A percentile compares a stretch with the other conserved stretches of the same genome.
Conservation (phyloP, 2,329 filamentous ascomycete genomes). For the Chlorencoelia australis region DNA sequence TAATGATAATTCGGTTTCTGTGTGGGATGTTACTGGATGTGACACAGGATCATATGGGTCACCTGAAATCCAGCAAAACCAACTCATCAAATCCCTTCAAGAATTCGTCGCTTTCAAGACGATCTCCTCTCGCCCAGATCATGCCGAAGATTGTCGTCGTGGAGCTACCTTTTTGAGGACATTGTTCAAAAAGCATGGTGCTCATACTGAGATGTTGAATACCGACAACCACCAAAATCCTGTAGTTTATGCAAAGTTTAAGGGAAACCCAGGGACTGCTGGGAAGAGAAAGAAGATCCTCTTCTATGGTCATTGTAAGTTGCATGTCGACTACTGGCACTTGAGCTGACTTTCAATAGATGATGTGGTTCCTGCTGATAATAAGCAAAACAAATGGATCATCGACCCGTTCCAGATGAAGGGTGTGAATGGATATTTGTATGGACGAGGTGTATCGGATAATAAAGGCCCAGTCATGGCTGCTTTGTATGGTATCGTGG, state of each 20-base stretch:
- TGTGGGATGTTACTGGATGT: constrained; percentile 64
- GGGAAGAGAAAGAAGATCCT: constrained; percentile 72
- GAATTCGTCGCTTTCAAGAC: constrained; percentile 90
- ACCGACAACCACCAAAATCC: constrained; percentile 72
- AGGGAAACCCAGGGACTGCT: constrained; percentile 57
- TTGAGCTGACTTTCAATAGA: constrained; percentile 30
- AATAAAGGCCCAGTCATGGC: constrained; percentile 96
- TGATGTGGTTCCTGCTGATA: constrained; percentile 87
- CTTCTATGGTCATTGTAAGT: constrained; percentile 78
- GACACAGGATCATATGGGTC: constrained; percentile 18
- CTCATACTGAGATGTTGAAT: constrained; percentile 80
- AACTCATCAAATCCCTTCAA: constrained; percentile 60
- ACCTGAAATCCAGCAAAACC: constrained; percentile 34
- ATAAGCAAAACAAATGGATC: constrained; percentile 72
- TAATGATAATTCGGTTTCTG: constrained; percentile 79
- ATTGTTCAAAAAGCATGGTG: constrained; percentile 86
- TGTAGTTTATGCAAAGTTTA: constrained; percentile 85
- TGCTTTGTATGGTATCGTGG: constrained; percentile 85
- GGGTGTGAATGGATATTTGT: constrained; percentile 84
- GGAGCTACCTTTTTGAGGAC: constrained; percentile 85
- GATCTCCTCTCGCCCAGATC: constrained; percentile 76
- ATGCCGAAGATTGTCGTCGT: constrained; percentile 82
- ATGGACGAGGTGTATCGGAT: constrained; percentile 92
- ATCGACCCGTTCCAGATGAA: constrained; percentile 83
- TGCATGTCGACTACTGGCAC: too few species aligned